These are phyloP conservation scores for Boechera divaricarpa DNA, from an alignment of 345 rosid species.

Conservation along the genomic window DNA sequence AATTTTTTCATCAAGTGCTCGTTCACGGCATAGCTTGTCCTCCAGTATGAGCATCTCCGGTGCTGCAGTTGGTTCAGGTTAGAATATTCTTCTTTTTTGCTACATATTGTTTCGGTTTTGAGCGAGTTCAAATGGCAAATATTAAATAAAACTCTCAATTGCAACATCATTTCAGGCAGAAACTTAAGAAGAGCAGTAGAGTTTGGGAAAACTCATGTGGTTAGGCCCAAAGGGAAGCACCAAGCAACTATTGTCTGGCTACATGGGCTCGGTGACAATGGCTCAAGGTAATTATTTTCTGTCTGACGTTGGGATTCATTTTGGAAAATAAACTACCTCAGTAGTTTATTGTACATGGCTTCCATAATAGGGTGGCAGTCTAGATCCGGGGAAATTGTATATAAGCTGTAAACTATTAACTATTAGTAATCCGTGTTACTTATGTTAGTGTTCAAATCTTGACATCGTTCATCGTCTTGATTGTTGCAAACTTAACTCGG, in stretches of 20 bases:
- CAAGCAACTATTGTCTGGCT: constrained; percentile 97
- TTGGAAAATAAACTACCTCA: neutral
- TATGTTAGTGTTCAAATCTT: constrained; percentile 31
- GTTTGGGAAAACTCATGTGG: constrained; percentile 94
- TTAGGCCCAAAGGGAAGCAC: constrained; percentile 95
- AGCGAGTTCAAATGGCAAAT: neutral
- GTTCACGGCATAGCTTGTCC: constrained; percentile 23
- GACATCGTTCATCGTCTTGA: constrained; percentile 11
- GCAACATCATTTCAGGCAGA: constrained; percentile 54
- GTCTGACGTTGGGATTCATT: neutral
- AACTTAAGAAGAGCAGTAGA: constrained; percentile 61
- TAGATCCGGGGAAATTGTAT: neutral
- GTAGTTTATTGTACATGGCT: neutral
- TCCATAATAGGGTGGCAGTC: neutral
- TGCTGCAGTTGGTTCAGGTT: constrained; percentile 72
- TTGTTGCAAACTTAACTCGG: constrained; percentile 3
- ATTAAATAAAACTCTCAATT: neutral
- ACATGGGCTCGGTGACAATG: constrained; percentile 97
- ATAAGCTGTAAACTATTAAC: constrained; percentile 6
- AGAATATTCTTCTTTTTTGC: constrained; percentile 33
- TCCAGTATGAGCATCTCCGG: constrained; percentile 78
- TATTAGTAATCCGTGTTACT: neutral
- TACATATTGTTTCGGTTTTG: constrained; percentile 8
- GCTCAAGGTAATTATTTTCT: constrained; percentile 65
- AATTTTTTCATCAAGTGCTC: neutral